Base-by-base conservation (phyloP, 352 stramenopile genomes). In the Phytophthora europaea region DNA sequence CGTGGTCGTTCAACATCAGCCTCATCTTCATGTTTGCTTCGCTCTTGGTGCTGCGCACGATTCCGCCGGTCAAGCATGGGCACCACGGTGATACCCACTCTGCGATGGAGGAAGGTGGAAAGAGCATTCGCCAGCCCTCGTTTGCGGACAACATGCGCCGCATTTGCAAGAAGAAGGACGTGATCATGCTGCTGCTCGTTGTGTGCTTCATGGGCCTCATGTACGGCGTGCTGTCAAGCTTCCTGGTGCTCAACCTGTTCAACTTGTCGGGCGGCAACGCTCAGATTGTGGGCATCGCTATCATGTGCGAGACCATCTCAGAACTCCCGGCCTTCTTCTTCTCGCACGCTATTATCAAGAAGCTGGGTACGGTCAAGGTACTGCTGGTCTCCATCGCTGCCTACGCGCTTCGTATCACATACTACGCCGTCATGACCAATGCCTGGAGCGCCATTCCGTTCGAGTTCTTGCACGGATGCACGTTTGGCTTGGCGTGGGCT, bases 251-350 rank as follows among this genome's bases (percentile, higher is more conserved):
- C 65, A 87, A 93, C 68, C 58, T 93, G 31, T 93, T 89, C 81
- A 91, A 93, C 61, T 70, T 93, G 20, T 91, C 83, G 22, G 80
- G 77, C 23, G 69, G 80, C 18, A 90, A 91, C 53, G 72, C 86
- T 12, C 76, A 88, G 61, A 90, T 93, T 67, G 87, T 93, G 48
- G 86, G 86, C 18, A 82, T 90, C 33, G 86, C 82, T 5, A 92
- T 75, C 38, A 67, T 75, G 68, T 75, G 68, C 36, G 68, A 75
- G 15, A 75, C 68, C n/a, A 53, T 75, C n/a, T 92, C 84, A 9
- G 86, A 93, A 67, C 72, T 93, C 5, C 86, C 86, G 31, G 86
- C 86, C 4, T 93, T 93, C 63, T 93, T 91, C 72, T 92, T 83
- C 70, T 90, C 86, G 26, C 80, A 92, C 34, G 45, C 64, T 13